Conservation (phyloP, 2,329 filamentous ascomycete genomes). For the Nigrospora oryzae region DNA sequence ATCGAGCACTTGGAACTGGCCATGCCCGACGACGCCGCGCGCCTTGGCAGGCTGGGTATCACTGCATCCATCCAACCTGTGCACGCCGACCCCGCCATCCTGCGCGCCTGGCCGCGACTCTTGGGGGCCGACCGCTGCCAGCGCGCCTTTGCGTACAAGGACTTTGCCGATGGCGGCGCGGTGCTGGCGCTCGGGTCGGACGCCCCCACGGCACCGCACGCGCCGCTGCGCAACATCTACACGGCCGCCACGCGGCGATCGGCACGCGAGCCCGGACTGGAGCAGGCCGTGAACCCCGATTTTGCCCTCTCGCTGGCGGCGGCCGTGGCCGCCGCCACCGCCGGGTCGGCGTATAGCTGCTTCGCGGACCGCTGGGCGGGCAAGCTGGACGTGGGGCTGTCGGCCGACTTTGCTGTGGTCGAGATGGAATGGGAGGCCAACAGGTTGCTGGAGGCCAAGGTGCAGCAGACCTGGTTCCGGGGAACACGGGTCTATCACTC, state of each 20-base stretch:
- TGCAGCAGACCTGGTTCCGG: conserved; percentile 32
- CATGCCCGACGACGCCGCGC: conserved; percentile 40
- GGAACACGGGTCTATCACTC: conserved; percentile 25
- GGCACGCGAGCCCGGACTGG: conserved; percentile 27
- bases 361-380: conserved; percentile 34
- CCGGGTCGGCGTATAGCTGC: conserved; percentile 33
- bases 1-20: conserved; percentile 60
- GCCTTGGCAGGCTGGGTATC: conserved; percentile 51
- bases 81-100: conserved; percentile 51
- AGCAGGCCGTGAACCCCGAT: conserved; percentile 27
- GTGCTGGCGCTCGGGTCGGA: conserved; percentile 35
- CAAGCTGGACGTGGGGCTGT: conserved; percentile 31
- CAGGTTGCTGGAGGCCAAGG: conserved; percentile 26
- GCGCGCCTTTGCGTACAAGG: conserved; percentile 55
- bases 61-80: conserved; percentile 51
- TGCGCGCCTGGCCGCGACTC: conserved; percentile 51
- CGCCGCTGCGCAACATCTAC: conserved; percentile 33
- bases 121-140: conserved; percentile 44
- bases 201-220: conserved; percentile 35
- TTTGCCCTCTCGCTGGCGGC: conserved; percentile 30
- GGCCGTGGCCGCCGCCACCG: conserved; percentile 30
- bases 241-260: conserved; percentile 33
- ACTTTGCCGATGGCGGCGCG: conserved; percentile 42
- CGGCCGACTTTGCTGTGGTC: conserved; percentile 38
- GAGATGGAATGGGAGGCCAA: conserved; percentile 30